These are phyloP conservation scores for Ophiostoma sp. DNA, from an alignment of 2,329 filamentous ascomycete genomes.

Conservation along the genomic window DNA sequence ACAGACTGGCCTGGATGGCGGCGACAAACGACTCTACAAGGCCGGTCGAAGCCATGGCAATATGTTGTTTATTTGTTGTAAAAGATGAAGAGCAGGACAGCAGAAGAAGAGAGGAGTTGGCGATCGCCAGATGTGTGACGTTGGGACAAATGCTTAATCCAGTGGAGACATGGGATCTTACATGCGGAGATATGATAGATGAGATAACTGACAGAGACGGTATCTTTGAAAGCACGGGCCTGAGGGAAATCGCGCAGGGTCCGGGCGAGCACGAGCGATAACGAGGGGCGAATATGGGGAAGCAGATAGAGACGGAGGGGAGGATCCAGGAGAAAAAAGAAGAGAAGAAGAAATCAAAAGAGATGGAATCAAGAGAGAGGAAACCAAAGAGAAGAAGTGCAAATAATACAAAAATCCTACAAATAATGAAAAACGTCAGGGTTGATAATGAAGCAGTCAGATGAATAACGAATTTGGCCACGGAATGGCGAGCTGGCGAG, in stretches of 20 bases:
- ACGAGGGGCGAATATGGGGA: background rate
- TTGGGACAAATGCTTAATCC: background rate
- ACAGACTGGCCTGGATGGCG: slow-evolving; percentile 44
- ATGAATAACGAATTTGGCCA: slow-evolving; percentile 1
- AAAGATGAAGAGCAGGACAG: background rate
- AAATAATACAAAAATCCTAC: background rate
- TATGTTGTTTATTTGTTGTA: background rate
- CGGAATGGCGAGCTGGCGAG: background rate
- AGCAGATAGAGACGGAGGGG: background rate
- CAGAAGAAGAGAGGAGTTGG: background rate
- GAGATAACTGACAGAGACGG: background rate
- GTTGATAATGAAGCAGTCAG: too few species aligned
- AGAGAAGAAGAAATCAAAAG: background rate
- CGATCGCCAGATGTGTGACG: background rate
- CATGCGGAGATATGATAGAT: slow-evolving; percentile 1
- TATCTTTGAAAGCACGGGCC: background rate
- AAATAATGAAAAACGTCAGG: background rate
- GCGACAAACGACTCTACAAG: slow-evolving; percentile 39
- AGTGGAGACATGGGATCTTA: slow-evolving; percentile 2
- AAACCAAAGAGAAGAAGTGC: background rate
- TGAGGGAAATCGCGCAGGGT: slow-evolving; percentile 2
- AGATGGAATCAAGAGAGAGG: background rate
- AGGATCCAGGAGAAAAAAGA: background rate
- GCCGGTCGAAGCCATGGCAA: slow-evolving; percentile 27
- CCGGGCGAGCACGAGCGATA: background rate